phyloP scores from a whole-genome alignment of 371 early-diverging fungal genomes.

The Mucor indicus region DNA sequence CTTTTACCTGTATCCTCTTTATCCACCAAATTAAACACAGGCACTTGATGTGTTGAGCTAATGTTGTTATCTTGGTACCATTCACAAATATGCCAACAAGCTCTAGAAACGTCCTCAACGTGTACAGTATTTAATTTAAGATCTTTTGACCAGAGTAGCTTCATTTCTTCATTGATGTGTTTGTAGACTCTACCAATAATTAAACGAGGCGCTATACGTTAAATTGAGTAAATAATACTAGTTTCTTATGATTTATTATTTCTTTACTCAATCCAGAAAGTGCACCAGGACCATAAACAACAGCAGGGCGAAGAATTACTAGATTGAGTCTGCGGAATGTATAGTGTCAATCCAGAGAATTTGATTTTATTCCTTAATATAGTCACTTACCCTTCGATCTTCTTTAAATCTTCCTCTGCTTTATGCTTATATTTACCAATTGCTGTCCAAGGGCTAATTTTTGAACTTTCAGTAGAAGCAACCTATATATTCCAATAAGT shows the following conservation, averaged over 20 bases:
- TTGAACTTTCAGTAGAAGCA: conserved; percentile 67
- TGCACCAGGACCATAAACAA: conserved; percentile 87
- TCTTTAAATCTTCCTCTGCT: conserved; percentile 77
- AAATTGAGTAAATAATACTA: background rate
- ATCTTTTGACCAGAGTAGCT: conserved; percentile 87
- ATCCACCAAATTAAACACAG: conserved; percentile 78
- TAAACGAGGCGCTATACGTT: conserved; percentile 74
- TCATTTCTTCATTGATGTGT: conserved; percentile 81
- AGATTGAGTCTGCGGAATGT: conserved; percentile 57
- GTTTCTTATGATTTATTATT: too few species aligned
- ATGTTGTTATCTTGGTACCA: conserved; percentile 50
- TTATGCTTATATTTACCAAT: conserved; percentile 75
- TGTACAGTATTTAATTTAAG: conserved; percentile 91
- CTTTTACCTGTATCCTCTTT: conserved; percentile 65
- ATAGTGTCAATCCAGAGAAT: background rate
- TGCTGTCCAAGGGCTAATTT: conserved; percentile 82
- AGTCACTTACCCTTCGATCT: conserved; percentile 47
- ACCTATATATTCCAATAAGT: conserved; percentile 42
- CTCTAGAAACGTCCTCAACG: conserved; percentile 80
- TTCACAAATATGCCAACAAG: conserved; percentile 68
- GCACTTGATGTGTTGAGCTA: conserved; percentile 6
- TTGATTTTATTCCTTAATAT: background rate
- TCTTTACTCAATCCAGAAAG: conserved; percentile 68
- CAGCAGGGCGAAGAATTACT: conserved; percentile 85
- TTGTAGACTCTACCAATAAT: conserved; percentile 90